phyloP scores from a whole-genome alignment of 257 asterid genomes.

The Nemophila menziesii region DNA sequence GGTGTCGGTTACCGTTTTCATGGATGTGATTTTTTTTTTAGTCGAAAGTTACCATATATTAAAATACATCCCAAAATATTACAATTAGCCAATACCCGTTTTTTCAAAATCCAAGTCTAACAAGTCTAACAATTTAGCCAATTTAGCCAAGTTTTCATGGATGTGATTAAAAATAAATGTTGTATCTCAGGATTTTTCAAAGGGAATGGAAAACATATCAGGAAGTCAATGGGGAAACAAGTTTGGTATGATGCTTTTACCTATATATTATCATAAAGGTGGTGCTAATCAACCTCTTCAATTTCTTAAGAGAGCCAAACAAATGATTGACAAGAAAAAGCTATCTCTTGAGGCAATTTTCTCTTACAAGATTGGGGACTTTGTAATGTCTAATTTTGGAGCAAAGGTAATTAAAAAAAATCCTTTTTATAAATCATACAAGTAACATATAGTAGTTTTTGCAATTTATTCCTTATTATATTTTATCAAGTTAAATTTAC shows the following conservation, averaged over 20 bases:
- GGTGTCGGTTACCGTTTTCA: too few species aligned
- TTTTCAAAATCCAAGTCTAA: too few species aligned
- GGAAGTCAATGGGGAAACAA: conserved; percentile 49
- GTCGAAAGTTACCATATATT: too few species aligned
- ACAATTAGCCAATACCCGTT: too few species aligned
- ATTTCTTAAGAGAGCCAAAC: conserved; percentile 48
- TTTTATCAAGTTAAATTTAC: too few species aligned
- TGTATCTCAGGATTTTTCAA: too few species aligned
- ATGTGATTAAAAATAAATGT: too few species aligned
- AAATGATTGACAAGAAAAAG: conserved; percentile 72
- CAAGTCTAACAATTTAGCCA: too few species aligned
- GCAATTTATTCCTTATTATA: too few species aligned
- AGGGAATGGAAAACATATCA: conserved; percentile 22
- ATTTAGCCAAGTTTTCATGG: too few species aligned
- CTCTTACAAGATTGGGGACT: conserved; percentile 41
- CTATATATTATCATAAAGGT: conserved; percentile 32
- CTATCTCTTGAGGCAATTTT: conserved; percentile 53
- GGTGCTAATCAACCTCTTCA: conserved; percentile 36
- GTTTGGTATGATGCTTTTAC: conserved; percentile 59
- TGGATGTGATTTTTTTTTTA: too few species aligned
- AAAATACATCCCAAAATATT: too few species aligned
- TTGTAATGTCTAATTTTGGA: conserved; percentile 31
- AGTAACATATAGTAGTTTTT: not conserved
- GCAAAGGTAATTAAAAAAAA: conserved; percentile 44
- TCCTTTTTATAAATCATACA: not conserved